These are phyloP conservation scores for Hyaloscypha bicolor DNA, from an alignment of 495 filamentous ascomycete species.

Conservation along the genomic window DNA sequence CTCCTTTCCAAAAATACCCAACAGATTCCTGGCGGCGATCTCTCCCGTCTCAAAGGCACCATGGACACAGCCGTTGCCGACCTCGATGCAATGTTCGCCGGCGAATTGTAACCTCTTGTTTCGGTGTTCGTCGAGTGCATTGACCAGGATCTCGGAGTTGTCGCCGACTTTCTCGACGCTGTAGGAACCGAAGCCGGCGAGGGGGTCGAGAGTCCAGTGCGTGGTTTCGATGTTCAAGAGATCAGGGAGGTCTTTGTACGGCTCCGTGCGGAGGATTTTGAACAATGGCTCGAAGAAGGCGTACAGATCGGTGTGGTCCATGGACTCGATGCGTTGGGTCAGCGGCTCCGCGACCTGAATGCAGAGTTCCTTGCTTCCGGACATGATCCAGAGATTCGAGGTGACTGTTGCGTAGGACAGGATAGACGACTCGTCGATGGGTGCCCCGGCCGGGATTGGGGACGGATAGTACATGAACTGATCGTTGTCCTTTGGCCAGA, in stretches of 20 bases:
- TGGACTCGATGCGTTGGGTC: conserved; percentile 25
- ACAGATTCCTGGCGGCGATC: conserved; percentile 19
- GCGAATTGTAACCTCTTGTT: conserved; percentile 20
- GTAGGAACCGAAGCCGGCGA: conserved; percentile 24
- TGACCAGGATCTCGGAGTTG: conserved; percentile 8
- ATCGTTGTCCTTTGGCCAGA: conserved; percentile 29
- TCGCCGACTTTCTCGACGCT: conserved; percentile 25
- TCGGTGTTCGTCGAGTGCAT: conserved; percentile 18
- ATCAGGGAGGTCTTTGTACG: conserved; percentile 23
- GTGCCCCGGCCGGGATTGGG: conserved; percentile 11
- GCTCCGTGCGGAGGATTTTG: conserved; percentile 24
- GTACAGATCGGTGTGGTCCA: conserved; percentile 8
- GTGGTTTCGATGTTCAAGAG: conserved; percentile 26
- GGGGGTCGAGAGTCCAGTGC: conserved; percentile 28
- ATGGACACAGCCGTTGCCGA: conserved; percentile 29
- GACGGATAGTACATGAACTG: conserved; percentile 30
- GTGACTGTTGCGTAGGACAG: conserved; percentile 27
- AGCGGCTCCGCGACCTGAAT: conserved; percentile 26
- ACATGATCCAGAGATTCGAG: conserved; percentile 25
- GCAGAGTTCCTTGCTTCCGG: conserved; percentile 25
- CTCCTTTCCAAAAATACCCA: conserved; percentile 14
- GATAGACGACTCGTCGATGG: conserved; percentile 18
- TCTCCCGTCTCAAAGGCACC: conserved; percentile 29
- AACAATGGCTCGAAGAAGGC: conserved; percentile 28
- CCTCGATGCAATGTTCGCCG: conserved; percentile 25